Evolutionary conservation across 164 flowering plant genomes (phyloP), one percentile per base, ranked within the genome.

Genomic region (Vitis vinifera): DNA sequence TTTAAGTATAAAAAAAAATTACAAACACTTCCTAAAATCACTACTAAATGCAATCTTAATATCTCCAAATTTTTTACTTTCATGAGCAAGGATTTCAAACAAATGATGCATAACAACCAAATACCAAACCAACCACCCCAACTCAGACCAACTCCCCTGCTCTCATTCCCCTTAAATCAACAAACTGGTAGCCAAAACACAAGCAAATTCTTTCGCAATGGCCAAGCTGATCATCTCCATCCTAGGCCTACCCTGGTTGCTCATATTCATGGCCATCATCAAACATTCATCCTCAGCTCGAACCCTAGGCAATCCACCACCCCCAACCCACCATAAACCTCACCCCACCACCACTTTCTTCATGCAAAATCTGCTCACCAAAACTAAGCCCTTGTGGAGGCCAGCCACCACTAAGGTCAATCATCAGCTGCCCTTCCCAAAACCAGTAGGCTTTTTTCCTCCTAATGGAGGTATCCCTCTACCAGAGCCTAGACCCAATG

Each of bases 381-480:
- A 7, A 3, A 30, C 74, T 8, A 63, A 44, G 1, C 67, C 68
- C 19, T 44, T 65, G 13, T 11, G 78, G 17, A 71, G 15, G 19
- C 67, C 80, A 1, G 58, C 75, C 3, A 66, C 73, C 10, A 50
- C 78, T 2, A 63, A 60, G 62, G 60, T 66, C n/a, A 69, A 68
- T 29, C 56, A 51, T 58, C 72, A 73, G 4, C 67, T 76, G 1
- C 84, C 84, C 31, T 79, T 81, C 56, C 61, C 76, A 10, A 76
- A 79, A 23, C 84, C 81, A 8, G 0, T 69, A 17, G 83, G 78
- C 66, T 5, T 71, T 15, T 77, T 77, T 50, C 83, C 82, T 65
- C 83, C 82, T 8, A 68, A 1, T 8, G 63, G 59, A 51, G 79
- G 71, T 0, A 76, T 78, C 5, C 83, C 81, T 6, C 4, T 79